Conservation (phyloP, 306 rosid species). For the Glycine tomentella region DNA sequence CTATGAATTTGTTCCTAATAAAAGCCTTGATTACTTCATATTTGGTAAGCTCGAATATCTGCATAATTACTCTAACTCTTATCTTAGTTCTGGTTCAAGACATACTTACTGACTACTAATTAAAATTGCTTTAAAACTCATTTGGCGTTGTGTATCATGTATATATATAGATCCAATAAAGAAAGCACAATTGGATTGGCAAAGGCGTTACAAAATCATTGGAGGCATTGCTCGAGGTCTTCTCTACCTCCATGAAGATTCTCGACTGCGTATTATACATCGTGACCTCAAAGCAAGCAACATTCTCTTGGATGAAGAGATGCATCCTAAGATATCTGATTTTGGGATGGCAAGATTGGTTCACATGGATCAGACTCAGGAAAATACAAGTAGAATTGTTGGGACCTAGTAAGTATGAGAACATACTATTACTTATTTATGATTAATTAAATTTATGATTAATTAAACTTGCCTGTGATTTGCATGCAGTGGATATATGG, state of each 20-base stretch:
- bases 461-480: too few relatives aligned
- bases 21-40: background rate
- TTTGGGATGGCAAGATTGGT: background rate
- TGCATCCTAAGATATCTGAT: background rate
- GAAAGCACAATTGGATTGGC: background rate
- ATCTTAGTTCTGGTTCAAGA: background rate
- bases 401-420: background rate
- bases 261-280: background rate
- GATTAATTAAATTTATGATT: too few relatives aligned
- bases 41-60: background rate
- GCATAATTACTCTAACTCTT: background rate
- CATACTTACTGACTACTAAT: background rate
- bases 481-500: too few relatives aligned
- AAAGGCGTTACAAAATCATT: background rate
- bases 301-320: background rate
- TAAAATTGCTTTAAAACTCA: background rate
- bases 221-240: background rate
- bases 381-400: background rate
- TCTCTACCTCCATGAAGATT: background rate
- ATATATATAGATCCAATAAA: background rate
- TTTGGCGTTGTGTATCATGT: too few relatives aligned
- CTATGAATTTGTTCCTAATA: background rate
- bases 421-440: background rate
- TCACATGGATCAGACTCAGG: background rate
- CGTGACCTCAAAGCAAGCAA: background rate